Percentiles rank a stretch among this genome's conserved stretches.
Evolutionary conservation across 345 rosid species (phyloP).

Genomic region (Syzygium oleosum): DNA sequence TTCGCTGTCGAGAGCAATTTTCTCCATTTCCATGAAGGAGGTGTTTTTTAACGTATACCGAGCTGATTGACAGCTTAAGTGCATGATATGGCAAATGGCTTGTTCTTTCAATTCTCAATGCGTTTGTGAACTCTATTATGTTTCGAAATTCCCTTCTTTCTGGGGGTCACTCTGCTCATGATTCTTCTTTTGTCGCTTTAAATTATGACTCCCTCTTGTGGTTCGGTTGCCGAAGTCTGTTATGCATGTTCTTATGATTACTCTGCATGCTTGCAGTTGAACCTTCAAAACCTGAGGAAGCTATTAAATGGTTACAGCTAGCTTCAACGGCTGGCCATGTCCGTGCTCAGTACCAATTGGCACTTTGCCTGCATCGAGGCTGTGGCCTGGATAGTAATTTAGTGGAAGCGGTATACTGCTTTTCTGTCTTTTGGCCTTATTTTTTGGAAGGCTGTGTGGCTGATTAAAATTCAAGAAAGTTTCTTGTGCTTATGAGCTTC

Average conservation of each 20-base stretch:
- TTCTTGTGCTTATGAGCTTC: neutral
- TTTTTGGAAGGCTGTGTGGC: neutral
- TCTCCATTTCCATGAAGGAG: neutral
- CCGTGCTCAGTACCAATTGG: constrained; percentile 85
- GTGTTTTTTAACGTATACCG: neutral
- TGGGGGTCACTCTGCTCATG: neutral
- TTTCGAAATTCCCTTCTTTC: neutral
- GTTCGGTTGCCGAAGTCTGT: neutral
- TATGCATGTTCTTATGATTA: neutral
- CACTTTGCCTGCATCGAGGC: constrained; percentile 74
- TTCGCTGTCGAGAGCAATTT: neutral
- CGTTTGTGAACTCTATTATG: neutral
- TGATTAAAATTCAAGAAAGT: neutral
- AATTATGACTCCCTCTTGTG: neutral
- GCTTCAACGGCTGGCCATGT: constrained; percentile 59
- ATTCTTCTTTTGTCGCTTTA: neutral
- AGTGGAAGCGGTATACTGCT: constrained; percentile 47
- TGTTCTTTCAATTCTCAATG: neutral
- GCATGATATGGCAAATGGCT: neutral
- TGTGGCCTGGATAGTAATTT: constrained; percentile 41
- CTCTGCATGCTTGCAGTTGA: constrained; percentile 36
- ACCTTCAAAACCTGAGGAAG: constrained; percentile 48
- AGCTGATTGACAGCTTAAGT: neutral
- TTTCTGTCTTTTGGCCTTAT: neutral
- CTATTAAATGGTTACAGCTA: constrained; percentile 51